Base-by-base conservation (phyloP, 305 asterid genomes). In the Fraxinus sp. region DNA sequence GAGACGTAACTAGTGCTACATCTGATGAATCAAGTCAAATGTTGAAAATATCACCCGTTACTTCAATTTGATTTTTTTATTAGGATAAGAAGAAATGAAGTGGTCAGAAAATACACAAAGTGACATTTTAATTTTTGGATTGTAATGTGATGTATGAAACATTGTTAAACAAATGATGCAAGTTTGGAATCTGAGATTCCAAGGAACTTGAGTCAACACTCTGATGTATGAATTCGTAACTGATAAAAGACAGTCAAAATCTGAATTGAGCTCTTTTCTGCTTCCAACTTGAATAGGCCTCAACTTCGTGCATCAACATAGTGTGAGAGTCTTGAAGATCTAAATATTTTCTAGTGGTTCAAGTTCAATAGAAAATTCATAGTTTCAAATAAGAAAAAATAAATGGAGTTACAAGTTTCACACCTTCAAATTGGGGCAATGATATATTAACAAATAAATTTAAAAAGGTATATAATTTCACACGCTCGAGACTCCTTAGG, bases 1-100 rank as follows among this genome's bases (percentile, higher is more conserved):
- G 83, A 75, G 98, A 95, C 18, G 98, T 95, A 82, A 95, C 97
- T 75, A 95, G 95, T 55, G 98, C 97, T 82, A 95, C 90, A 86
- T 95, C 98, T 95, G 97, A 86, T 80, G 81, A 79, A 79, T 71
- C 70, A 84, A 82, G 84, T 85, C 81, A 88, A 85, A 83, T 80
- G 49, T 36, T 79, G 80, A 49, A 85, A 82, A 64, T 77, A 86
- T 68, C 76, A 87, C 24, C 76, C 81, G 55, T 84, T 80, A 66
- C 83, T 82, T 82, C 80, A 79, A 80, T 72, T 68, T 18, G 74
- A 7, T 81, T 82, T 80, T 33, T 33, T 33, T 33, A 33, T 33
- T 16, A 78, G 44, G 76, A 32, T 32, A 33, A 71, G 5, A 71
- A 32, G 44, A 75, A 66, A 79, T 41, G 41, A 77, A 71, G 46